phyloP scores from a whole-genome alignment of 495 filamentous ascomycete species.

The Lineolata rhizophorae region DNA sequence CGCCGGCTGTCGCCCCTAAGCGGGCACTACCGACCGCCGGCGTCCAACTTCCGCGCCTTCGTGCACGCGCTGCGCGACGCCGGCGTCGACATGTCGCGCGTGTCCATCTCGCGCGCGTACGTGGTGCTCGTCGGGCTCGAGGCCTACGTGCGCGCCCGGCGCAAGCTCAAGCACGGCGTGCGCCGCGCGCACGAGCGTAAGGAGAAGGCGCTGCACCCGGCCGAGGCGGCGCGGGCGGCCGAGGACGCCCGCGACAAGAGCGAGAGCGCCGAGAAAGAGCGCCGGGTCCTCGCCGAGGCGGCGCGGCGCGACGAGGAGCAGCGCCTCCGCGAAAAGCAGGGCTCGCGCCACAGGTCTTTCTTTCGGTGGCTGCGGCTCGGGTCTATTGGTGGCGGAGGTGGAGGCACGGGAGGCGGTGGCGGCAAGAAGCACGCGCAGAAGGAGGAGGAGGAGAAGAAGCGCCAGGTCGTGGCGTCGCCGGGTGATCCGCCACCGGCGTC shows the following conservation, averaged over 20 bases:
- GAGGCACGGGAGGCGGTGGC: too few relatives aligned
- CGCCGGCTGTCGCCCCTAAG: slow-evolving; percentile 33
- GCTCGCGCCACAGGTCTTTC: too few relatives aligned
- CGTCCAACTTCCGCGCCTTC: slow-evolving; percentile 60
- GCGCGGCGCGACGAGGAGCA: too few relatives aligned
- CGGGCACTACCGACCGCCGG: slow-evolving; percentile 74
- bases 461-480: too few relatives aligned
- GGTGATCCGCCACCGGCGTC: too few relatives aligned
- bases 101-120: slow-evolving; percentile 61
- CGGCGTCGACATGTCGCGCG: slow-evolving; percentile 57
- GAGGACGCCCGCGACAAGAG: slow-evolving; percentile 26
- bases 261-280: slow-evolving; percentile 26
- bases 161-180: slow-evolving; percentile 27
- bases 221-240: slow-evolving; percentile 19
- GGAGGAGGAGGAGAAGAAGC: too few relatives aligned
- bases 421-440: too few relatives aligned
- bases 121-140: slow-evolving; percentile 67
- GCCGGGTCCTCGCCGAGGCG: too few relatives aligned
- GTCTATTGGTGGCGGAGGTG: too few relatives aligned
- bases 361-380: too few relatives aligned
- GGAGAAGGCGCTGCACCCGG: slow-evolving; percentile 21
- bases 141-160: slow-evolving; percentile 41
- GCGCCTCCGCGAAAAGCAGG: too few relatives aligned
- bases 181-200: slow-evolving; percentile 10
- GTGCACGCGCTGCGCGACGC: slow-evolving; percentile 44